A percentile compares a stretch with the other conserved stretches of the same genome.
phyloP scores from a whole-genome alignment of 2,329 filamentous ascomycete genomes.

The Colletotrichum sp. region DNA sequence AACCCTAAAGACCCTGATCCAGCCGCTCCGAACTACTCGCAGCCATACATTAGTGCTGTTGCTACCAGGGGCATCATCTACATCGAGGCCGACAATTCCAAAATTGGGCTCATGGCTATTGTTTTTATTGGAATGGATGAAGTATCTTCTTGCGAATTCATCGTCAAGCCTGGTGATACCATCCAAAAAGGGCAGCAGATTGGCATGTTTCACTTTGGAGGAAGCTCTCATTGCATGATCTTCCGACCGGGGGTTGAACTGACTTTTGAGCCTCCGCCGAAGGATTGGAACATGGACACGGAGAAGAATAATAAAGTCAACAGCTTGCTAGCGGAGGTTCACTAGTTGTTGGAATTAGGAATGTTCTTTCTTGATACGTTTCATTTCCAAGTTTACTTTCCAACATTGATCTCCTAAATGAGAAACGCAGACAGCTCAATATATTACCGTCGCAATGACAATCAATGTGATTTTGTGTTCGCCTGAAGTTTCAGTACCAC shows the following conservation, averaged over 20 bases:
- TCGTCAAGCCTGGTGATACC: background rate
- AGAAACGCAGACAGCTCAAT: background rate
- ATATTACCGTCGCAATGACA: background rate
- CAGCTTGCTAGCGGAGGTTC: background rate
- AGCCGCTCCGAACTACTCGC: background rate
- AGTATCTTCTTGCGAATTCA: background rate
- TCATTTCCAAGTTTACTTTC: rapidly evolving
- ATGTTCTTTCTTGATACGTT: background rate
- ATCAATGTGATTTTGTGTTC: background rate
- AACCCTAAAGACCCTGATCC: background rate
- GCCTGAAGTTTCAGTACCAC: rapidly evolving
- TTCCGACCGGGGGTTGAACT: background rate
- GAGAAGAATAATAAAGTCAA: background rate
- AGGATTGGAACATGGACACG: background rate
- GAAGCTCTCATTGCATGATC: background rate
- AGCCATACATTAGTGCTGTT: background rate
- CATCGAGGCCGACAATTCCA: background rate
- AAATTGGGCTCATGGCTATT: background rate
- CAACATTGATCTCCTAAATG: background rate
- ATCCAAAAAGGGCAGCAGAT: background rate
- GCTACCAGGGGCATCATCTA: background rate
- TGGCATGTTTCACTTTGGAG: background rate
- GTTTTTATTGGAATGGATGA: background rate
- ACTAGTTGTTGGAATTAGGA: rapidly evolving
- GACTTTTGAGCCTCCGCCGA: background rate